Percentiles rank a stretch among this genome's conserved stretches.
Conservation (phyloP, 805 yeast species). For the Candida krabiensis region DNA sequence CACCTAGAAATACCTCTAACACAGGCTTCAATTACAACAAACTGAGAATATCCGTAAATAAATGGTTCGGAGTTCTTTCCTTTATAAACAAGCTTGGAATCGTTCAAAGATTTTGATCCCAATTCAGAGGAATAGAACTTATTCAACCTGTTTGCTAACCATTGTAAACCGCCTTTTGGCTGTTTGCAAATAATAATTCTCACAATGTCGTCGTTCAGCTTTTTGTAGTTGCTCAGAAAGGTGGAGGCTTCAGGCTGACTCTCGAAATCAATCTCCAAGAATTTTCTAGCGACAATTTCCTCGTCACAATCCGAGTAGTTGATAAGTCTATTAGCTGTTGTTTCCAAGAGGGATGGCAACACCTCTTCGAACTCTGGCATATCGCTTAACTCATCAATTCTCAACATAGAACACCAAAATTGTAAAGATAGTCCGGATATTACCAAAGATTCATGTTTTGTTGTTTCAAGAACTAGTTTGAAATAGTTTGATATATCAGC, state of each 20-base stretch:
- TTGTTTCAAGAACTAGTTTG: conserved; percentile 73
- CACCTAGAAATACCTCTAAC: conserved; percentile 92
- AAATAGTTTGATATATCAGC: conserved; percentile 70
- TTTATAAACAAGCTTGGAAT: conserved; percentile 52
- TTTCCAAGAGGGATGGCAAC: conserved; percentile 68
- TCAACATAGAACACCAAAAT: conserved; percentile 88
- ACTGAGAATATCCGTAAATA: conserved; percentile 75
- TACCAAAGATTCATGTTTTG: conserved; percentile 82
- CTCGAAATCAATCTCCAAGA: conserved; percentile 84
- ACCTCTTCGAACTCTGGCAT: conserved; percentile 53
- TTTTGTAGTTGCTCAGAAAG: conserved; percentile 76
- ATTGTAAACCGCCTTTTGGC: conserved; percentile 76
- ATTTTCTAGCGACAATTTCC: conserved; percentile 61
- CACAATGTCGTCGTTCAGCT: conserved; percentile 86
- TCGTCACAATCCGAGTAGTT: conserved; percentile 70
- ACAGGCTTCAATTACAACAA: conserved; percentile 84
- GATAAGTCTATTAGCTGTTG: conserved; percentile 74
- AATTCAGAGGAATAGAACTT: conserved; percentile 66
- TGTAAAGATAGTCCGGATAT: conserved; percentile 88
- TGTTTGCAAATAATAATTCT: conserved; percentile 83
- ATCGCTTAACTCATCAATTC: conserved; percentile 73
- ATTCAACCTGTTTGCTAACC: conserved; percentile 77
- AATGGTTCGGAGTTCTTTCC: conserved; percentile 65
- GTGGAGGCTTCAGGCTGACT: conserved; percentile 75
- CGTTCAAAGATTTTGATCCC: conserved; percentile 64